Evolutionary conservation across 257 asterid genomes (phyloP).

Genomic region (Henckelia pumila): DNA sequence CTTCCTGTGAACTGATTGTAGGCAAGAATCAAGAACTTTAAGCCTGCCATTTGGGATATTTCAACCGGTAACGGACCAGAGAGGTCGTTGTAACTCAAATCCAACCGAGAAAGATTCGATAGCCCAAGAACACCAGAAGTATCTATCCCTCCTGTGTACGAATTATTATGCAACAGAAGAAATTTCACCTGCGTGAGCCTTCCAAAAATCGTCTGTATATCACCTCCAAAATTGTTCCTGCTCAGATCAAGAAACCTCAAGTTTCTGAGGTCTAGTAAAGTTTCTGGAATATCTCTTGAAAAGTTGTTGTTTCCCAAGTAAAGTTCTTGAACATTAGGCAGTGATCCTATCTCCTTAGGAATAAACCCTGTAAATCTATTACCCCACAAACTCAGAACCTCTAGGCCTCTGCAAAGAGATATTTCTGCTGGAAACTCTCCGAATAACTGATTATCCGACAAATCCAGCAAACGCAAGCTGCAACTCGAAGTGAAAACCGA

Average conservation of each 20-base stretch:
- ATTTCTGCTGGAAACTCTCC: conserved; percentile 62
- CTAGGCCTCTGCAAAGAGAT: conserved; percentile 48
- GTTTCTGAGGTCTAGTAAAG: conserved; percentile 39
- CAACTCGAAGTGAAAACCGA: conserved; percentile 52
- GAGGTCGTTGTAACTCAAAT: conserved; percentile 73
- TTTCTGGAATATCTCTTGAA: conserved; percentile 70
- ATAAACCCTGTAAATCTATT: conserved; percentile 60
- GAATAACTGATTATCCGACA: conserved; percentile 56
- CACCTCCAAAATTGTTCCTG: conserved; percentile 63
- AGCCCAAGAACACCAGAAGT: conserved; percentile 58
- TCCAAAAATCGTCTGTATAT: conserved; percentile 64
- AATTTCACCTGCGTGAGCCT: conserved; percentile 54
- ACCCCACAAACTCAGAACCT: conserved; percentile 48
- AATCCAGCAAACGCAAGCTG: conserved; percentile 52
- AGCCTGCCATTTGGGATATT: conserved; percentile 47
- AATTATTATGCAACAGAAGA: conserved; percentile 61
- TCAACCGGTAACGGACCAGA: conserved; percentile 66
- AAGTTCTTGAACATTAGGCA: conserved; percentile 47
- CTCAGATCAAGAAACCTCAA: conserved; percentile 73
- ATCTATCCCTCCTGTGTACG: conserved; percentile 57
- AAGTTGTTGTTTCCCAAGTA: conserved; percentile 66
- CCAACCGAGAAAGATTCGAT: conserved; percentile 59
- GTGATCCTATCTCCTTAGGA: conserved; percentile 63
- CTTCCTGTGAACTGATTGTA: conserved; percentile 62
- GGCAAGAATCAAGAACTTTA: conserved; percentile 72